Base-by-base conservation (phyloP, 148 eudicot genomes). In the Silene latifolia region DNA sequence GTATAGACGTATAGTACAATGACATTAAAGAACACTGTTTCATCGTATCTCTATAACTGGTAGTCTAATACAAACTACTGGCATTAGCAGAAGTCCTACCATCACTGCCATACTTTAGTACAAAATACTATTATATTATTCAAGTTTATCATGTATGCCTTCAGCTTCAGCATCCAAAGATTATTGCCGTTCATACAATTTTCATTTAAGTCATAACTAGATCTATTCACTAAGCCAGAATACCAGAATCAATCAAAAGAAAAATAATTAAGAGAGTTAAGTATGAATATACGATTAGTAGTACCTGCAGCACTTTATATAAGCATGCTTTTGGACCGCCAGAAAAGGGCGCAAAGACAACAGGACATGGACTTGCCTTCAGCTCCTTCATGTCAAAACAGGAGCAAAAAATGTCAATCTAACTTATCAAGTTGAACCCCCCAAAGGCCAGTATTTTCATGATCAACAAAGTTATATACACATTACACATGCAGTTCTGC, bases 321-420 rank as follows among this genome's bases (percentile, higher is more conserved):
- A 94, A 85, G 85, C 98, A 94, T 63, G 96, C 88, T 80, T 91
- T 94, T 57, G 98, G 97, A 67, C 97, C 98, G 68, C 97, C 97
- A 74, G 98, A 94, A 80, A 94, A 94, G 48, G 98, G 89, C 25
- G 90, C 92, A 78, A 94, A 88, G 39, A 91, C 97, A 80, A 94
- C 85, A 48, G 98, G 97, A 76, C 91, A 81, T 24, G 93, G 96
- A 76, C 81, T 79, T 18, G 74, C 54, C 77, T 85, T 90, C 77
- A 94, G 82, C 83, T 90, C 98, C 98, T 94, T 80, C 87, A 82
- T 20, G 71, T 54, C 17, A 72, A 76, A 32, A 78, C 59, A 74
- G 54, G 67, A 64, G 19, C 56, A 65, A 76, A 48, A 5, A 6
- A 73, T 39, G 65, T 76, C 21, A 76, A 69, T 53, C 61, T 76